Base-by-base conservation (phyloP, 345 rosid species). In the Salix suchowensis region DNA sequence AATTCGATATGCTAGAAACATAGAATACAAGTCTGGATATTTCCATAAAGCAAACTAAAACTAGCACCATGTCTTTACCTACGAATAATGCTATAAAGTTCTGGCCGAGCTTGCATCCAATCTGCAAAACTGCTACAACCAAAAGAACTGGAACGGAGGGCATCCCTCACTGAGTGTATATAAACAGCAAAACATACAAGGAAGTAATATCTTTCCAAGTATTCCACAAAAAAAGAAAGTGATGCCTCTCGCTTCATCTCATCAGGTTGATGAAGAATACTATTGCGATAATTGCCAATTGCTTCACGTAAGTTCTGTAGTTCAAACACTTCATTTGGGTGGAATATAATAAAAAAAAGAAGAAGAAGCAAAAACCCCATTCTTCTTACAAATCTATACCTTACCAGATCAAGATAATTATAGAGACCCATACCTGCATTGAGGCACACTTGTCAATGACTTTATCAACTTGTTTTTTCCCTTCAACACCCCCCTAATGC, bases 81-180 rank as follows among this genome's bases (percentile, higher is more conserved):
- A 74, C 96, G 94, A 78, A 95, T 88, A 78, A 95, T 95, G 87
- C 97, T 93, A 72, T 93, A 95, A 65, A 95, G 86, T 83, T 95
- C 99, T 54, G 99, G 99, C 83, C 99, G 90, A 71, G 99, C 98
- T 85, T 86, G 89, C 99, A 95, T 95, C 99, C 99, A 95, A 82
- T 93, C 99, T 86, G 96, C 80, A 85, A 93, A 95, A 87, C 92
- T 86, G 87, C 91, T 91, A 76, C 87, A 89, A 72, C 87, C 88
- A 77, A 83, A 81, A 76, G 91, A 91, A 85, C 88, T 88, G 83
- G 96, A 91, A 78, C 87, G 89, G 48, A 92, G 91, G 54, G 88
- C 92, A 82, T 87, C 88, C 81, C 98, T 89, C 82, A 93, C 98
- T n/a, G 99, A 90, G 86, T 96, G 97, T 84, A 96, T 83, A 79